Evolutionary conservation across 2,329 filamentous ascomycete genomes (phyloP), one percentile per base, ranked within the genome.

Genomic region (Exserohilum rostratum): DNA sequence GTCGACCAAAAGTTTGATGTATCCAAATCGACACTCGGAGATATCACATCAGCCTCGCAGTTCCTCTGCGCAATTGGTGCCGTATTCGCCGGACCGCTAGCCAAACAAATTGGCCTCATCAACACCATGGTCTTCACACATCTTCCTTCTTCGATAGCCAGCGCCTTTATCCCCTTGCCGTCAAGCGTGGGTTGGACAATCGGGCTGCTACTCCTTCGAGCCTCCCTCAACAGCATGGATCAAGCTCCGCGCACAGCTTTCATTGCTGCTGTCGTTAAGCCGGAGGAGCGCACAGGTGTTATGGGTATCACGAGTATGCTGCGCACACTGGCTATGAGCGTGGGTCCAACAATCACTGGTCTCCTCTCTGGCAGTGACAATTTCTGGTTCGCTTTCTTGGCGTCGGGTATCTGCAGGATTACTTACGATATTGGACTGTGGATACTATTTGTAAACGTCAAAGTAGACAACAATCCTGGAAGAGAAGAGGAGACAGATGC

Each of bases 161-260:
- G 87, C 5, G 68, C 66, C 0, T 70, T 76, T 34, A 87, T 89
- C 48, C 85, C 86, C 0, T 66, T 83, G 0, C 83, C 86, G 0
- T 74, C 73, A 5, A 76, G 73, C 2, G 74, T 87, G 1, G 78
- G 78, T 34, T 66, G 84, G 37, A 83, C 85, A 0, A 80, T 85
- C 0, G 76, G 76, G 0, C 76, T 89, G 0, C 74, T 90, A 1
- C 78, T 87, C 22, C 69, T 89, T 17, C 80, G 87, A 5, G 79
- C 85, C 2, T 84, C 84, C 0, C 76, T 89, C 39, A 89, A 89
- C 64, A 86, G 83, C 58, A 88, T 90, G 85, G 87, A 89, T 58
- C 87, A 89, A 74, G 86, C 85, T 0, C 87, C 87, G 0, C 79
- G 87, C 2, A 78, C 86, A 0, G 86, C 87, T 0, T 85, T 90